A percentile compares a stretch with the other conserved stretches of the same genome.
phyloP scores from a whole-genome alignment of 2,329 filamentous ascomycete genomes.

The Pseudogymnoascus sp. region DNA sequence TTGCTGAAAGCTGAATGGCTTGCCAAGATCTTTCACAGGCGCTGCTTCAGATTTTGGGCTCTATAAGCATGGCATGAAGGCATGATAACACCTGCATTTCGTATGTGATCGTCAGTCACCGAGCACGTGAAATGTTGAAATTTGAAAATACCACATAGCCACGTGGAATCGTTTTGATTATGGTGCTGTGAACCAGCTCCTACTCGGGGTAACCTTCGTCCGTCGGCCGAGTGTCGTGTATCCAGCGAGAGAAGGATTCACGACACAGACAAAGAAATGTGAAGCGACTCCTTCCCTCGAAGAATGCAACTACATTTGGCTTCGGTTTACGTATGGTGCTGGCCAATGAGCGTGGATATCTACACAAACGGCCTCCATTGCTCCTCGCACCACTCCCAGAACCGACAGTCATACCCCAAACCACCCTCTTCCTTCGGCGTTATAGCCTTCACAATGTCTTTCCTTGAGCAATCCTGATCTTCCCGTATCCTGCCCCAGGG shows the following conservation, averaged over 20 bases:
- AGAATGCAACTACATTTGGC: neutral
- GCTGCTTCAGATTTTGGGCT: neutral
- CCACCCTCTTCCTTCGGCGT: constrained; percentile 19
- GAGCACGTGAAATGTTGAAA: neutral
- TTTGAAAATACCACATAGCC: neutral
- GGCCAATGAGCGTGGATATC: neutral
- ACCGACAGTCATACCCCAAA: constrained; percentile 19
- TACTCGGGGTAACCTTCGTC: neutral
- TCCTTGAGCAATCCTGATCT: constrained; percentile 32
- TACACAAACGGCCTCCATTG: neutral
- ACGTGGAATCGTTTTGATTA: neutral
- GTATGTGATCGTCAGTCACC: neutral
- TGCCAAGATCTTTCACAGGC: neutral
- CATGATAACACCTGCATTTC: neutral
- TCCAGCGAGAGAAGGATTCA: neutral
- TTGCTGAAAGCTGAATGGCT: neutral
- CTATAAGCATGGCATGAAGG: neutral
- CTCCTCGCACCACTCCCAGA: constrained; percentile 23
- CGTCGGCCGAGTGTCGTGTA: neutral
- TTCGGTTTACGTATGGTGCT: neutral
- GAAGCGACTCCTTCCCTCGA: neutral
- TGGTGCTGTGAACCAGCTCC: neutral
- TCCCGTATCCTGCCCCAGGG: constrained; percentile 23
- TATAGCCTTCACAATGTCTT: constrained; percentile 18
- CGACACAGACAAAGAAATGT: neutral